Conservation (phyloP, 2,329 filamentous ascomycete species). For the Arthrobotrys entomopaga region DNA sequence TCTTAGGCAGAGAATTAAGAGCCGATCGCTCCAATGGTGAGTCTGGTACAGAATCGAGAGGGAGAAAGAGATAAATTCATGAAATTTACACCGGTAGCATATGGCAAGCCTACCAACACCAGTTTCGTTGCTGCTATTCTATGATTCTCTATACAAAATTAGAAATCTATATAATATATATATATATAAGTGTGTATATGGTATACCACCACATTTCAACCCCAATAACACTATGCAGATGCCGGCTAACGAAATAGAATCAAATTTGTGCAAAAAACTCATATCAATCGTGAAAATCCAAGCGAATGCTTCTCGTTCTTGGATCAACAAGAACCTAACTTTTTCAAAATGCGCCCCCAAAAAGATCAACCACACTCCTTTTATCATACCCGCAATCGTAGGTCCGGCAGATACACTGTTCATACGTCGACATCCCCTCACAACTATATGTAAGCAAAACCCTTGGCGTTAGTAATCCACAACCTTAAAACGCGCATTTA, state of each 20-base stretch:
- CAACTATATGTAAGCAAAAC: slow-evolving; percentile 30
- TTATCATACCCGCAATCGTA: slow-evolving; percentile 19
- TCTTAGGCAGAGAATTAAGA: no score
- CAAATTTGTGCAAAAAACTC: no score
- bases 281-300: background rate
- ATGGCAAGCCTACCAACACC: no score
- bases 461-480: background rate
- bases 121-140: no score
- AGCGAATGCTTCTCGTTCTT: background rate
- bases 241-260: no score
- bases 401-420: slow-evolving; percentile 25
- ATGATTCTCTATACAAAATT: no score
- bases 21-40: no score
- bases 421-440: slow-evolving; percentile 2
- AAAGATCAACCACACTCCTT: slow-evolving; percentile 5
- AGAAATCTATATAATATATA: background rate
- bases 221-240: background rate
- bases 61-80: no score
- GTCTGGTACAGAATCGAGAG: no score
- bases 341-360: background rate
- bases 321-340: background rate
- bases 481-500: background rate
- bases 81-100: no score
- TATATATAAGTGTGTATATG: background rate
- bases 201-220: no score